These are phyloP conservation scores for Chalciporus sp. DNA, from an alignment of 1,284 basidiomycete genomes.

Conservation along the genomic window DNA sequence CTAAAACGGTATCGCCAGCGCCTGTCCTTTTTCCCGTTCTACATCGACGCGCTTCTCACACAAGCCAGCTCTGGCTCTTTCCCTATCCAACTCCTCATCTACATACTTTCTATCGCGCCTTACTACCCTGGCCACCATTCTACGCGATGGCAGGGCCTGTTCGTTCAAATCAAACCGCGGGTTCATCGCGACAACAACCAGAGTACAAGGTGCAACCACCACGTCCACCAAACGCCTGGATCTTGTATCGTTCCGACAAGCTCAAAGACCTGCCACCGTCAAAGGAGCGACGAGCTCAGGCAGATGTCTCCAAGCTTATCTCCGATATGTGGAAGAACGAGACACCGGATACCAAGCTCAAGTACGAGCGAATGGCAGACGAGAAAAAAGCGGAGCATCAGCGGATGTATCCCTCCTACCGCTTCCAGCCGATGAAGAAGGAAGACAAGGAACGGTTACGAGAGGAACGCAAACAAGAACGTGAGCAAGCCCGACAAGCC, in stretches of 20 bases:
- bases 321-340: slow-evolving; percentile 73
- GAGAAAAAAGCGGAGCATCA: slow-evolving; percentile 69
- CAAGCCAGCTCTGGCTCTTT: slow-evolving; percentile 21
- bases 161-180: slow-evolving; percentile 1
- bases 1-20: slow-evolving; percentile 30
- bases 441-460: slow-evolving; percentile 57
- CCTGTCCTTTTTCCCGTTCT: slow-evolving; percentile 27
- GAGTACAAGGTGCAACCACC: slow-evolving; percentile 45
- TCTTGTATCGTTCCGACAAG: slow-evolving; percentile 82
- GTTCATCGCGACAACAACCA: slow-evolving; percentile 15
- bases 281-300: slow-evolving; percentile 56
- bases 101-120: slow-evolving; percentile 3
- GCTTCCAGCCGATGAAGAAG: slow-evolving; percentile 71
- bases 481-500: slow-evolving; percentile 36
- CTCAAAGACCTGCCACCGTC: slow-evolving; percentile 44
- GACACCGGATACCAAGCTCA: slow-evolving; percentile 46
- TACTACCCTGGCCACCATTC: slow-evolving; percentile 5
- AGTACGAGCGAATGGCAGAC: slow-evolving; percentile 76
- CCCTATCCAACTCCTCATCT: slow-evolving; percentile 3
- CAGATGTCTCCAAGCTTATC: slow-evolving; percentile 73
- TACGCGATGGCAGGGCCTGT: slow-evolving; percentile 23
- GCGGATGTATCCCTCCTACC: slow-evolving; percentile 68
- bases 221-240: slow-evolving; percentile 90
- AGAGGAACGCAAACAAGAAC: slow-evolving; percentile 48
- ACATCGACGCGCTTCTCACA: slow-evolving; percentile 29